A percentile compares a stretch with the other conserved stretches of the same genome.
Evolutionary conservation across 768 basidiomycete species (phyloP).

Genomic region (Boletus insuetus): DNA sequence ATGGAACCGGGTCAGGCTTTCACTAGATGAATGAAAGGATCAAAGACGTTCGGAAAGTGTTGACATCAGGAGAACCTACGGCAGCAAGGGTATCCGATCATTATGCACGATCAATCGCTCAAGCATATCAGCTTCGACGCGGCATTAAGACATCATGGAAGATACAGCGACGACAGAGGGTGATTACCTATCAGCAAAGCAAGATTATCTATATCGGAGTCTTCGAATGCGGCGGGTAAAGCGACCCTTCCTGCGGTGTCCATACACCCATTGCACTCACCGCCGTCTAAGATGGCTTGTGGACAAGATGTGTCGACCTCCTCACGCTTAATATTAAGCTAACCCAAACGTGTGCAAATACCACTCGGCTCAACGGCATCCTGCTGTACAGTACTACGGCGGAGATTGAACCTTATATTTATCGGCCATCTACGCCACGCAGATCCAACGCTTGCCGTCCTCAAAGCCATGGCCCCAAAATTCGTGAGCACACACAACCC

Average conservation of each 20-base stretch:
- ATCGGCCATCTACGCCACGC: slow-evolving; percentile 20
- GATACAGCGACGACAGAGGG: slow-evolving; percentile 24
- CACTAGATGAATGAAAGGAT: slow-evolving; percentile 43
- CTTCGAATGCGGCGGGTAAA: slow-evolving; percentile 82
- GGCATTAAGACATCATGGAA: slow-evolving; percentile 16
- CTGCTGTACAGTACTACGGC: slow-evolving; percentile 58
- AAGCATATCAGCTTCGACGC: slow-evolving; percentile 84
- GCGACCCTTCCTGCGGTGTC: slow-evolving; percentile 74
- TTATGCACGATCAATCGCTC: slow-evolving; percentile 93
- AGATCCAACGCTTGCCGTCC: slow-evolving; percentile 8
- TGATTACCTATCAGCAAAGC: slow-evolving; percentile 82
- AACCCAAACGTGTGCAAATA: slow-evolving; percentile 40
- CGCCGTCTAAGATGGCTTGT: slow-evolving; percentile 27
- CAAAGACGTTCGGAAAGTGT: slow-evolving; percentile 16
- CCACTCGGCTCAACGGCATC: slow-evolving; percentile 18
- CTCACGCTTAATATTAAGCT: background rate
- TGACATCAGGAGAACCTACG: slow-evolving; percentile 47
- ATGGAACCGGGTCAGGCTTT: slow-evolving; percentile 94
- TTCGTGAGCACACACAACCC: slow-evolving; percentile 44
- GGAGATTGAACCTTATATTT: slow-evolving; percentile 53
- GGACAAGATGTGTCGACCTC: slow-evolving; percentile 7
- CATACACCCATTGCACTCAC: slow-evolving; percentile 73
- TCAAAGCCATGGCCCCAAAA: slow-evolving; percentile 69
- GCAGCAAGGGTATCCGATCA: slow-evolving; percentile 88
- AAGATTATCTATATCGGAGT: slow-evolving; percentile 78